These are phyloP conservation scores for Lepidium aucheri DNA, from an alignment of 345 rosid genomes.

Conservation along the genomic window DNA sequence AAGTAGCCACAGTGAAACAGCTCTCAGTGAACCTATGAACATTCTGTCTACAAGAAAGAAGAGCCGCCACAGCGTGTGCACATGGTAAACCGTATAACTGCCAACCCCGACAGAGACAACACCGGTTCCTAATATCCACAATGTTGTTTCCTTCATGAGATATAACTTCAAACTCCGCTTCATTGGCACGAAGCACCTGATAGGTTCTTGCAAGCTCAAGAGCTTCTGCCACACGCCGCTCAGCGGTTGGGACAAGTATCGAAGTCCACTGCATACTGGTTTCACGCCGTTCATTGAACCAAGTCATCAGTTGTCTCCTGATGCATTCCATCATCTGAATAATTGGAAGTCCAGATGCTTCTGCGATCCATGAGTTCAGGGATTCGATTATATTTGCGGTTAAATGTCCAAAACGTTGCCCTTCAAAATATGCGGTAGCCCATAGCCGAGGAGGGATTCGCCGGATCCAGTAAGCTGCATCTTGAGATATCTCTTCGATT, in stretches of 20 bases:
- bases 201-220: conserved; percentile 76
- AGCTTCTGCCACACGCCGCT: conserved; percentile 80
- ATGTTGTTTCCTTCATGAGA: conserved; percentile 86
- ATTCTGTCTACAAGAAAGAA: conserved; percentile 95
- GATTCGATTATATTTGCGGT: conserved; percentile 87
- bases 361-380: conserved; percentile 75
- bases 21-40: conserved; percentile 94
- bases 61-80: conserved; percentile 96
- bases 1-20: conserved; percentile 92
- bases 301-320: conserved; percentile 94
- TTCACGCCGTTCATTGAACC: conserved; percentile 95
- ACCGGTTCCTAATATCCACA: conserved; percentile 83
- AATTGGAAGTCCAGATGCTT: conserved; percentile 95
- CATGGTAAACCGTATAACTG: conserved; percentile 93
- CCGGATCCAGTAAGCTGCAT: conserved; percentile 91
- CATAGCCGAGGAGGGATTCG: conserved; percentile 88
- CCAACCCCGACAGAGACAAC: conserved; percentile 98
- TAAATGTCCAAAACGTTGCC: conserved; percentile 81
- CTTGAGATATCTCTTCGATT: conserved; percentile 88
- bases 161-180: conserved; percentile 91
- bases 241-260: conserved; percentile 89
- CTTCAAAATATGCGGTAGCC: conserved; percentile 97
- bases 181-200: conserved; percentile 91
- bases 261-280: conserved; percentile 94
- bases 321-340: conserved; percentile 99